Base-by-base conservation (phyloP, 2,329 filamentous ascomycete genomes). In the Neonectria neomacrospora region DNA sequence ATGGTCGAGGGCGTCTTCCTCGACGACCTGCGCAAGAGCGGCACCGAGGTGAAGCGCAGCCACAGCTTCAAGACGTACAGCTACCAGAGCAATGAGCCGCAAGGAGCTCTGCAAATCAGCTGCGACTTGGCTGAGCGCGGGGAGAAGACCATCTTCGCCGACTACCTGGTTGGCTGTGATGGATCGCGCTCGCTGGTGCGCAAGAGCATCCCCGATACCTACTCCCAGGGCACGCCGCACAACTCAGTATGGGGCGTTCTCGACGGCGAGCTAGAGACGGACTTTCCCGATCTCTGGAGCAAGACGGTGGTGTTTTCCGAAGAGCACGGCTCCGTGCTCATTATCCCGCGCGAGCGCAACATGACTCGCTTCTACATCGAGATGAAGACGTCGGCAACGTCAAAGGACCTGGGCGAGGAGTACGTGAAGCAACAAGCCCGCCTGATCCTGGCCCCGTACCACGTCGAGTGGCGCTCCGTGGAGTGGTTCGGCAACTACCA, bases 241-340 rank as follows among this genome's bases (percentile, higher is more conserved):
- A 76, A 81, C n/a, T 80, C 82, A 11, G 80, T 86, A 22, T 92
- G 90, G 90, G 90, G 89, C 48, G 90, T 92, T 1, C 78, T 92
- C 3, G 90, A 92, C 73, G 90, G 90, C 67, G 86, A 88, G 73
- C 78, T 92, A 8, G 86, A 89, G 41, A 92, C 90, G 2, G 84
- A 91, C 72, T 92, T 92, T 68, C 90, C 90, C 1, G 90, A 92
- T 70, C 85, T 92, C 51, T 92, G 89, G 89, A 90, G 86, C 74
- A 92, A 92, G 78, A 88, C 88, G 0, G 84, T 90, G 0, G 82
- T 91, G 3, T 88, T 89, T 65, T 89, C 87, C 2, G 86, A 91
- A 61, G 82, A 86, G 58, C 81, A 87, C 41, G 90, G 90, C 3
- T 90, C 89, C 0, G 87, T 92, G 39, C 81, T 92, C 22, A 90